Conservation (phyloP, 208 protist genomes). For the Acanthamoeba lenticulata region DNA sequence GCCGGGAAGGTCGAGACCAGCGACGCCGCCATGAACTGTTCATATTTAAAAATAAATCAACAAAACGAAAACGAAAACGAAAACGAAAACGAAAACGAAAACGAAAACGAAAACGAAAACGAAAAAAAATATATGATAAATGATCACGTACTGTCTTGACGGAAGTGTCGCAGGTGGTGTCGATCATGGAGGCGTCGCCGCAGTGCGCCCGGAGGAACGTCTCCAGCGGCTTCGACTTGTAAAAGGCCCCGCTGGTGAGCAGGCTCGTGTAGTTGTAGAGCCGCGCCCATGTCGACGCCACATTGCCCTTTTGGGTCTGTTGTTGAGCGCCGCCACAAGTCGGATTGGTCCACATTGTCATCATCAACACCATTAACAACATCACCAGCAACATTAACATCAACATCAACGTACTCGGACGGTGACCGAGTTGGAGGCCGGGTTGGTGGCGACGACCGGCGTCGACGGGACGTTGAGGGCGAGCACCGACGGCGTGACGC, state of each 20-base stretch:
- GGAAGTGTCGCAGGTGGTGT: conserved; percentile 55
- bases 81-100: too few relatives aligned
- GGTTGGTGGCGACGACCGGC: neutral
- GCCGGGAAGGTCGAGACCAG: conserved; percentile 41
- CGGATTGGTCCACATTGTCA: too few relatives aligned
- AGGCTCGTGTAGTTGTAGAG: conserved; percentile 33
- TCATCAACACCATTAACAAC: too few relatives aligned
- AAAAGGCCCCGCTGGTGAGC: conserved; percentile 56
- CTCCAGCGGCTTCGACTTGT: conserved; percentile 54
- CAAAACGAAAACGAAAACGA: too few relatives aligned
- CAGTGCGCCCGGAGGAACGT: conserved; percentile 14
- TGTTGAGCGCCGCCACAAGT: neutral
- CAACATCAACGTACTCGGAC: neutral
- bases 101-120: too few relatives aligned
- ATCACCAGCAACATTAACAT: too few relatives aligned
- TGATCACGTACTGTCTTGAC: neutral
- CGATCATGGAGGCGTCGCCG: conserved; percentile 43
- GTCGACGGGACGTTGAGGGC: neutral
- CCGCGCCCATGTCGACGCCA: neutral
- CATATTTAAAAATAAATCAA: neutral
- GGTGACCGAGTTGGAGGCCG: neutral
- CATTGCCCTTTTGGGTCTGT: neutral
- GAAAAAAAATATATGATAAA: neutral
- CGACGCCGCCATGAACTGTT: conserved; percentile 48
- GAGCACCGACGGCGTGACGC: neutral